phyloP scores from a whole-genome alignment of 352 stramenopile genomes.

The Pythium chondricola region DNA sequence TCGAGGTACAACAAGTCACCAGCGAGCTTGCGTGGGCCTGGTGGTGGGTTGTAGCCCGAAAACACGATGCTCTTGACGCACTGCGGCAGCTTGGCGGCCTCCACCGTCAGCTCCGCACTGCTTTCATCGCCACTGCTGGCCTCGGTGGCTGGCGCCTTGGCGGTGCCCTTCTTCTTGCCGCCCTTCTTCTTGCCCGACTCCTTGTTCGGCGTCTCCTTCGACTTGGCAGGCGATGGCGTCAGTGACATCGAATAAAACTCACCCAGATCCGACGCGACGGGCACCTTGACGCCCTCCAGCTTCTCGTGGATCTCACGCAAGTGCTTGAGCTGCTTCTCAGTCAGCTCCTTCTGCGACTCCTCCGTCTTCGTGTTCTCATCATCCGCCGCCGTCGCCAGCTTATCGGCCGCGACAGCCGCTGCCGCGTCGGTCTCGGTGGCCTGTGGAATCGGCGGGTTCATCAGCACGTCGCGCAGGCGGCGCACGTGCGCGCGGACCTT shows the following conservation, averaged over 20 bases:
- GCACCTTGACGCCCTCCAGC: slow-evolving; percentile 68
- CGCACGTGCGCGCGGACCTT: slow-evolving; percentile 80
- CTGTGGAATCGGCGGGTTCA: slow-evolving; percentile 81
- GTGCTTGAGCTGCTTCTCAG: slow-evolving; percentile 73
- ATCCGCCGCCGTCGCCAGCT: slow-evolving; percentile 19
- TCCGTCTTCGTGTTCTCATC: slow-evolving; percentile 20
- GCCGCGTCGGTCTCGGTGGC: slow-evolving; percentile 3
- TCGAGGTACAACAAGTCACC: slow-evolving; percentile 95
- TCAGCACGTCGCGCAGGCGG: slow-evolving; percentile 75
- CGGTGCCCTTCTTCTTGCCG: slow-evolving; percentile 28
- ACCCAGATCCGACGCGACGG: slow-evolving; percentile 44
- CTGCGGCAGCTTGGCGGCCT: slow-evolving; percentile 58
- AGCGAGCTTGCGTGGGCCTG: slow-evolving; percentile 83
- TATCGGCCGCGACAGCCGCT: slow-evolving; percentile 17
- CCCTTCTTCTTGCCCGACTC: slow-evolving; percentile 23
- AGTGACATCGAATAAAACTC: slow-evolving; percentile 57
- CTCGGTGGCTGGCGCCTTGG: slow-evolving; percentile 7
- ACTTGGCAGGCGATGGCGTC: slow-evolving; percentile 12
- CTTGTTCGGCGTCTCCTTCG: slow-evolving; percentile 23
- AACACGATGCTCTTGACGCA: slow-evolving; percentile 90
- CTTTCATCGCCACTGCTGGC: slow-evolving; percentile 23
- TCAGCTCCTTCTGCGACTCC: slow-evolving; percentile 67
- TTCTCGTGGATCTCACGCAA: slow-evolving; percentile 81
- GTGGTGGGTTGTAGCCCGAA: slow-evolving; percentile 94
- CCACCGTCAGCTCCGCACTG: slow-evolving; percentile 16